Evolutionary conservation across 1,139 yeast species (phyloP).

Genomic region (Candida sp.): DNA sequence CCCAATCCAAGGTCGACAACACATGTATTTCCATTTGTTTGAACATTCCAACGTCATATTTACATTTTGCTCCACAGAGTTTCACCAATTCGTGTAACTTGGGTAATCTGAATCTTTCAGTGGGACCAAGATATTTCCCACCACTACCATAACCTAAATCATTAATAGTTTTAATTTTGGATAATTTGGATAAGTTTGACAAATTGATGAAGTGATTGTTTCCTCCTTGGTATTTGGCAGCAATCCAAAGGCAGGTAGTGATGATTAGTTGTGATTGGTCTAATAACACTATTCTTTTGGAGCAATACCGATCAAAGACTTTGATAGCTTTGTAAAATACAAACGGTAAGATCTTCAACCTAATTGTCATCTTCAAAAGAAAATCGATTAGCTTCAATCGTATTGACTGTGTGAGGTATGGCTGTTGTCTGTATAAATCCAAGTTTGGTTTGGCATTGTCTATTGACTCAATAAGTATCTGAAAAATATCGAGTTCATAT

Average conservation of each 20-base stretch:
- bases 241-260: slow-evolving; percentile 66
- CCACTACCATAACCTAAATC: slow-evolving; percentile 50
- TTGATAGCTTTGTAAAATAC: slow-evolving; percentile 57
- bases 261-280: slow-evolving; percentile 63
- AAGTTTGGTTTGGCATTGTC: slow-evolving; percentile 41
- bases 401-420: slow-evolving; percentile 51
- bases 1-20: slow-evolving; percentile 60
- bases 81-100: slow-evolving; percentile 59
- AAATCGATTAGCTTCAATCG: slow-evolving; percentile 56
- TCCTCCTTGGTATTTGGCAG: slow-evolving; percentile 65
- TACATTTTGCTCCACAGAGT: slow-evolving; percentile 55
- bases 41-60: slow-evolving; percentile 61
- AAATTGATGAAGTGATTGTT: slow-evolving; percentile 64
- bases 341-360: slow-evolving; percentile 58
- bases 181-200: slow-evolving; percentile 13
- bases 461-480: not conserved
- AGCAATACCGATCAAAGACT: slow-evolving; percentile 63
- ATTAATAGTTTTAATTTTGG: slow-evolving; percentile 30
- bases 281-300: slow-evolving; percentile 57
- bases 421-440: slow-evolving; percentile 58
- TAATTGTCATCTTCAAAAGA: slow-evolving; percentile 52
- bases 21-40: slow-evolving; percentile 53
- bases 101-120: slow-evolving; percentile 64
- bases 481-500: slow-evolving; percentile 45
- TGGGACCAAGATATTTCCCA: slow-evolving; percentile 62